A percentile compares a stretch with the other conserved stretches of the same genome.
These are phyloP conservation scores for Cyclotella choctawhatcheeana DNA, from an alignment of 108 stramenopile species.

Conservation along the genomic window DNA sequence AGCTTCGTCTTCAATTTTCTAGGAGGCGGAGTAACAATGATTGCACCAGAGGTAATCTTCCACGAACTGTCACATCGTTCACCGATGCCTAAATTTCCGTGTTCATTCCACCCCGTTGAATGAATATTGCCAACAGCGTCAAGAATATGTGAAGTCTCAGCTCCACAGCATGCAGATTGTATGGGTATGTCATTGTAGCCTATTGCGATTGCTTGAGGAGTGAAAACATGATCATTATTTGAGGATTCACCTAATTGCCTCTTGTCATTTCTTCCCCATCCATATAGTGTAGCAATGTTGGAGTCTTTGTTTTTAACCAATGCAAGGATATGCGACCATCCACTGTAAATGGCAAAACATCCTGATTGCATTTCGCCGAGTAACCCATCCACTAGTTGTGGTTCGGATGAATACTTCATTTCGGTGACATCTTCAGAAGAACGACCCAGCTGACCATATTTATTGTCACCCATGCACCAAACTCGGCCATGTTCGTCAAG, in stretches of 20 bases:
- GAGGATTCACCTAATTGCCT: conserved; percentile 38
- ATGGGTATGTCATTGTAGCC: conserved; percentile 23
- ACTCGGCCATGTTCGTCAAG: conserved; percentile 74
- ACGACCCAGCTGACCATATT: conserved; percentile 83
- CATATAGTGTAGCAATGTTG: conserved; percentile 41
- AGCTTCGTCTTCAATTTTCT: conserved; percentile 22
- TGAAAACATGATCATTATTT: conserved; percentile 51
- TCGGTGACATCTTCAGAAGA: not conserved
- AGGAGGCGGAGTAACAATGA: conserved; percentile 39
- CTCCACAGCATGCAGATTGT: conserved; percentile 60
- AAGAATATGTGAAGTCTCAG: conserved; percentile 73
- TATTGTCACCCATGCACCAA: conserved; percentile 85
- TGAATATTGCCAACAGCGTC: conserved; percentile 51
- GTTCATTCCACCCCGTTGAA: conserved; percentile 87
- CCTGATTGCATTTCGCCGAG: conserved; percentile 45
- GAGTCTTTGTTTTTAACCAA: conserved; percentile 32
- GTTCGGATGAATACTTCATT: no score
- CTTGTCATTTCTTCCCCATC: conserved; percentile 79
- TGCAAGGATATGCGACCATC: conserved; percentile 77
- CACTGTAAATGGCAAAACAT: conserved; percentile 47
- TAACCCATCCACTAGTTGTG: conserved; percentile 48
- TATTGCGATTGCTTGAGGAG: conserved; percentile 1
- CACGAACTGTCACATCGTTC: conserved; percentile 21
- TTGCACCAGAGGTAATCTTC: conserved; percentile 33
- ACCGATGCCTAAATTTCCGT: conserved; percentile 62